Base-by-base conservation (phyloP, 257 asterid species). In the Sherardia arvensis region DNA sequence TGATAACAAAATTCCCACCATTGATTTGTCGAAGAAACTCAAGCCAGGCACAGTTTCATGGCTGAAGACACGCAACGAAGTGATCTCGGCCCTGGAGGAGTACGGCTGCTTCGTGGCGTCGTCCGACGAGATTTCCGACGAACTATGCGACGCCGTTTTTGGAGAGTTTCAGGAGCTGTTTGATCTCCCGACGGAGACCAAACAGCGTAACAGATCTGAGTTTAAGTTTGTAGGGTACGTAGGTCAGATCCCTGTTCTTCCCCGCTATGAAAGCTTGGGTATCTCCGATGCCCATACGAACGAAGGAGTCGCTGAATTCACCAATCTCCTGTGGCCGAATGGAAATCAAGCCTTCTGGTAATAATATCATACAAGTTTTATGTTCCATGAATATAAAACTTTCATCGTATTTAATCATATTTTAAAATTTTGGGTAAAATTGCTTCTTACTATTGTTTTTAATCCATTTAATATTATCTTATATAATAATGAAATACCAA, bases 181-280 rank as follows among this genome's bases (percentile, higher is more conserved):
- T 62, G 76, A 80, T 59, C 83, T 85, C 70, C 86, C 96, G 1
- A 81, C 78, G 22, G 71, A 77, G n/a, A 78, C 60, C 55, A 85
- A 88, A 79, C 76, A 83, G 14, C 80, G 80, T 8, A 88, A 88
- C 77, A 85, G 72, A 26, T 88, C 94, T 32, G 33, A 45, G 0
- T 83, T 82, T 62, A 89, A 94, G 33, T 79, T 85, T 34, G 82
- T 75, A 59, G 94, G 96, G 12, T 88, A 88, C 49, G 87, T 85
- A 3, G 96, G 96, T 4, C 84, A 84, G 73, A 82, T 83, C 48
- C 91, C 94, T 36, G 4, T 77, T 15, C 51, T 88, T 56, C 96
- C 94, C 29, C 86, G 85, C 25, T 82, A 78, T 55, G 94, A 88
- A 66, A 85, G 96, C 53, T 75, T 88, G 85, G 96, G 96, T 17